A percentile compares a stretch with the other conserved stretches of the same genome.
These are phyloP conservation scores for Cutaneotrichosporon sp. DNA, from an alignment of 1,284 basidiomycete species.

Conservation along the genomic window DNA sequence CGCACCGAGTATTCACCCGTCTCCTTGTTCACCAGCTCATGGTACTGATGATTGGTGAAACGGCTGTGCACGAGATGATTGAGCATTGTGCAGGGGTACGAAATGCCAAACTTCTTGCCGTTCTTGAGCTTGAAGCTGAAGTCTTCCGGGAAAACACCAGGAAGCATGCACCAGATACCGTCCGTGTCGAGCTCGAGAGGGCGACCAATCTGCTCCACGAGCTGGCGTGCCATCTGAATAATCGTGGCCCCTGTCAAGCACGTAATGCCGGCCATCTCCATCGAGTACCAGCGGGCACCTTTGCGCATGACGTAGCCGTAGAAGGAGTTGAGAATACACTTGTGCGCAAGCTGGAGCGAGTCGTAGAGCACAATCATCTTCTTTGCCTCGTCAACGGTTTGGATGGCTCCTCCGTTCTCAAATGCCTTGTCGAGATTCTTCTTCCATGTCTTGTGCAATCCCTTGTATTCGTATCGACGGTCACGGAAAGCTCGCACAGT, in stretches of 20 bases:
- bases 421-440: conserved; percentile 83
- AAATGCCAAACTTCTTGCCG: conserved; percentile 84
- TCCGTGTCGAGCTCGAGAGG: conserved; percentile 98
- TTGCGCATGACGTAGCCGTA: conserved; percentile 99
- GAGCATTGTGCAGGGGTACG: conserved; percentile 99
- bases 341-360: conserved; percentile 98
- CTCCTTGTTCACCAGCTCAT: conserved; percentile 73
- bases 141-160: conserved; percentile 95
- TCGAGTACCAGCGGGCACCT: conserved; percentile 98
- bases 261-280: conserved; percentile 99
- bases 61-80: conserved; percentile 94
- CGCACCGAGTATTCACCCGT: conserved; percentile 80
- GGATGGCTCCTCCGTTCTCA: conserved; percentile 63
- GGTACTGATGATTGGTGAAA: conserved; percentile 98
- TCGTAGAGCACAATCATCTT: conserved; percentile 99
- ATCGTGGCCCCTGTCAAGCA: conserved; percentile 98
- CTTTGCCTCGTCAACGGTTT: conserved; percentile 92
- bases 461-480: conserved; percentile 98
- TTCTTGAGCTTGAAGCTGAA: conserved; percentile 88
- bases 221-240: conserved; percentile 98
- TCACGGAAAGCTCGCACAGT: conserved; percentile 97
- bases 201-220: conserved; percentile 95
- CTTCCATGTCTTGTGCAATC: conserved; percentile 98
- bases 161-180: conserved; percentile 99
- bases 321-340: conserved; percentile 99